Percentiles rank a stretch among this genome's conserved stretches.
phyloP scores from a whole-genome alignment of 1,139 yeast species.

The Chernovozyma sophiae-reginae region DNA sequence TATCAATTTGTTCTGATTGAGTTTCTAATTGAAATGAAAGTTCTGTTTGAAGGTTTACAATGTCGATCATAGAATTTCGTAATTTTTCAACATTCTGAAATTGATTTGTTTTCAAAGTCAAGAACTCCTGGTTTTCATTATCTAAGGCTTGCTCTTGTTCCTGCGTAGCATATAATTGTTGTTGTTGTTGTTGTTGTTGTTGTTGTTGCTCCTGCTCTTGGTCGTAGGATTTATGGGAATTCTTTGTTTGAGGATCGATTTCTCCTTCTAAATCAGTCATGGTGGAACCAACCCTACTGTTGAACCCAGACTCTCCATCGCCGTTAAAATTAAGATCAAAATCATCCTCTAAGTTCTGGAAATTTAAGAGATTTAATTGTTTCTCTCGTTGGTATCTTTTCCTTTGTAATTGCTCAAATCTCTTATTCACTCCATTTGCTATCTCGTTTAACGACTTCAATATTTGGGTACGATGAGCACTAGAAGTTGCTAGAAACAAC shows the following conservation, averaged over 20 bases:
- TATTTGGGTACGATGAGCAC: constrained; percentile 35
- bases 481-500: constrained; percentile 22
- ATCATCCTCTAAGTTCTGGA: constrained; percentile 39
- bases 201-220: constrained; percentile 20
- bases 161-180: constrained; percentile 35
- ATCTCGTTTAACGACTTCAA: constrained; percentile 35
- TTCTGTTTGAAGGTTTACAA: constrained; percentile 74
- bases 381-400: constrained; percentile 40
- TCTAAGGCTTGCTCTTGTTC: constrained; percentile 68
- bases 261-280: not conserved
- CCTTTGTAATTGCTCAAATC: constrained; percentile 39
- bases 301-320: not conserved
- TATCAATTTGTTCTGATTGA: constrained; percentile 71
- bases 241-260: not conserved
- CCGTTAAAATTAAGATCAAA: constrained; percentile 1
- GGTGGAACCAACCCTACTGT: not conserved
- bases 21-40: constrained; percentile 68
- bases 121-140: constrained; percentile 65
- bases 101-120: constrained; percentile 61
- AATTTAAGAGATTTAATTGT: constrained; percentile 37
- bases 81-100: constrained; percentile 63
- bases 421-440: constrained; percentile 29
- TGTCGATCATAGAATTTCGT: constrained; percentile 77
- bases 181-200: constrained; percentile 8
- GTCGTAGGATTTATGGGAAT: no score